These are phyloP conservation scores for Scutellaria baicalensis DNA, from an alignment of 257 asterid genomes.

Conservation along the genomic window DNA sequence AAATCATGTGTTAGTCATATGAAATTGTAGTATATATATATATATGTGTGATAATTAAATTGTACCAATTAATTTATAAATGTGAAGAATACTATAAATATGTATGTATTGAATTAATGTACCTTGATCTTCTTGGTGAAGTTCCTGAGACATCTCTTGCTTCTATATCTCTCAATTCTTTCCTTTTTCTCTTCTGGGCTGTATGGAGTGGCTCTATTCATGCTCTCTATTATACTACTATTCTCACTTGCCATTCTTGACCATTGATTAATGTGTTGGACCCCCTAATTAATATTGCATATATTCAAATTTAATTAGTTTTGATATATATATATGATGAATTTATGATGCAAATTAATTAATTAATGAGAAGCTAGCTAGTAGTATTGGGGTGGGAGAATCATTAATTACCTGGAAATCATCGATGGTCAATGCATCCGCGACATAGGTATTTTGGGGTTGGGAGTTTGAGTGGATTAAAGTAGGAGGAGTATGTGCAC, in stretches of 20 bases:
- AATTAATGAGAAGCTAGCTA: too few species aligned
- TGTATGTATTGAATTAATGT: background rate
- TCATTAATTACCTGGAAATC: background rate
- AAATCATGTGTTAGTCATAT: background rate
- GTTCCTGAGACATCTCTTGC: constrained; percentile 77
- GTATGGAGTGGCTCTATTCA: constrained; percentile 72
- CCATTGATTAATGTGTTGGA: background rate
- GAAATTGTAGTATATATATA: background rate
- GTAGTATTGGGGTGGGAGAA: too few species aligned
- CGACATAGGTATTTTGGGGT: background rate
- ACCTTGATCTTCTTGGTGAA: constrained; percentile 95
- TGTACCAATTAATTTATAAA: too few species aligned
- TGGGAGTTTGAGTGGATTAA: background rate
- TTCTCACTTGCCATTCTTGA: background rate
- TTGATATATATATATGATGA: too few species aligned
- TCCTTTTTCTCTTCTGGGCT: constrained; percentile 83
- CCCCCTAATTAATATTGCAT: background rate
- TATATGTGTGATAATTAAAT: too few species aligned
- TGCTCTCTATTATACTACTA: background rate
- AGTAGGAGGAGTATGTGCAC: constrained; percentile 9
- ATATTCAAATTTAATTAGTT: too few species aligned
- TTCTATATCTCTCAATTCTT: constrained; percentile 76
- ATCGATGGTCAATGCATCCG: background rate
- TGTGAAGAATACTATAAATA: too few species aligned
- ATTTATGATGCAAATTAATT: too few species aligned